A percentile compares a stretch with the other conserved stretches of the same genome.
phyloP scores from a whole-genome alignment of 2,329 filamentous ascomycete genomes.

The Triangularia verruculosa region DNA sequence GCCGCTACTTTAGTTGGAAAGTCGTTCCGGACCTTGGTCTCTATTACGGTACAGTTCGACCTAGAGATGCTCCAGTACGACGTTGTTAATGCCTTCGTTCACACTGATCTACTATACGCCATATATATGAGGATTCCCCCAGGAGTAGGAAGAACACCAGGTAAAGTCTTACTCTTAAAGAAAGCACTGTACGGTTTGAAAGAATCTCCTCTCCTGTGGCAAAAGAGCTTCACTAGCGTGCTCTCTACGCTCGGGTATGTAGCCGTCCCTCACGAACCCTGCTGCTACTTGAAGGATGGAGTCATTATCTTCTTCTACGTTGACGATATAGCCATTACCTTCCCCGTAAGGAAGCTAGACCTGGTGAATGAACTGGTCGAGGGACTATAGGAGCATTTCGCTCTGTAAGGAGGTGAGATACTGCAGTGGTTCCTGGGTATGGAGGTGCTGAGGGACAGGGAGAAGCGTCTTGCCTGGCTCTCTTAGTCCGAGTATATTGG shows the following conservation, averaged over 20 bases:
- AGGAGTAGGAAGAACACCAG: background rate
- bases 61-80: background rate
- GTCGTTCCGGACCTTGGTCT: background rate
- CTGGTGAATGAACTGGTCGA: background rate
- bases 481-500: constrained; percentile 13
- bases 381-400: constrained; percentile 7
- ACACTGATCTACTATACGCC: background rate
- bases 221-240: constrained; percentile 17
- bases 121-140: background rate
- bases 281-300: constrained; percentile 10
- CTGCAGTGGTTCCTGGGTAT: constrained; percentile 20
- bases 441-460: constrained; percentile 13
- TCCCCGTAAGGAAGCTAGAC: background rate
- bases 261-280: constrained; percentile 14
- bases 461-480: constrained; percentile 11
- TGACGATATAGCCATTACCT: constrained; percentile 24
- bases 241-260: constrained; percentile 7
- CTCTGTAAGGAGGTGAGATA: constrained; percentile 7
- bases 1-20: background rate
- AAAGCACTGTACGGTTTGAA: constrained; percentile 4
- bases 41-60: background rate
- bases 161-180: background rate
- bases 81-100: background rate
- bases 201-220: constrained; percentile 19
- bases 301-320: constrained; percentile 23